Base-by-base conservation (phyloP, 495 filamentous ascomycete species). In the Penicillium parvum region DNA sequence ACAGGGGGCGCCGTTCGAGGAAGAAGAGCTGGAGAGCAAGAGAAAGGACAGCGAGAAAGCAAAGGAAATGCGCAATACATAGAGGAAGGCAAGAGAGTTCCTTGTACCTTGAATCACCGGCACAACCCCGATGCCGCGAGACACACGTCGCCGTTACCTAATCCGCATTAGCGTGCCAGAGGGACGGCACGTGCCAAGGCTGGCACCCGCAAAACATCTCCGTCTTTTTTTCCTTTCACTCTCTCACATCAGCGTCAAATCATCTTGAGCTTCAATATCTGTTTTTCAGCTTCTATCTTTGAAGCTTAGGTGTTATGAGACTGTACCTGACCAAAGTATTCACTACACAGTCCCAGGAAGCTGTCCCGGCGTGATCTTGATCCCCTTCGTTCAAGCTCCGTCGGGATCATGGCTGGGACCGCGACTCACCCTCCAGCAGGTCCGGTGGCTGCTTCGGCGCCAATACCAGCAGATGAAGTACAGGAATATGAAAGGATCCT, bases 401-500 rank as follows among this genome's bases (percentile, higher is more conserved):
- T 42, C n/a, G 53, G 43, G 51, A 53, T 50, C 61, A 73, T 73
- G 69, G 63, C 64, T 32, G 58, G 52, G 40, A 45, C 40, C 33
- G 32, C 58, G 34, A 58, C 57, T 62, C 66, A 68, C 43, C 55
- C 66, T 58, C 45, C 60, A 47, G 27, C 68, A 52, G 58, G 58
- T 48, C 53, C 59, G 46, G 48, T 57, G 38, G 32, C 64, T 51
- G 29, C 55, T 32, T 49, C 58, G 25, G 43, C 66, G 23, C 53
- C 66, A 25, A 54, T 61, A 44, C 37, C 40, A 33, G 37, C 35
- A 17, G 48, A 68, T 49, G 69, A 68, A 43, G 36, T 58, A n/a
- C 48, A 55, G 37, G 78, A 86, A 57, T 87, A 82, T 64, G 77
- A 84, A 55, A 87, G 84, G 58, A 82, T 95, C 52, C 59, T 90